Conservation (phyloP, 805 yeast genomes). For the Ogataea sp. region DNA sequence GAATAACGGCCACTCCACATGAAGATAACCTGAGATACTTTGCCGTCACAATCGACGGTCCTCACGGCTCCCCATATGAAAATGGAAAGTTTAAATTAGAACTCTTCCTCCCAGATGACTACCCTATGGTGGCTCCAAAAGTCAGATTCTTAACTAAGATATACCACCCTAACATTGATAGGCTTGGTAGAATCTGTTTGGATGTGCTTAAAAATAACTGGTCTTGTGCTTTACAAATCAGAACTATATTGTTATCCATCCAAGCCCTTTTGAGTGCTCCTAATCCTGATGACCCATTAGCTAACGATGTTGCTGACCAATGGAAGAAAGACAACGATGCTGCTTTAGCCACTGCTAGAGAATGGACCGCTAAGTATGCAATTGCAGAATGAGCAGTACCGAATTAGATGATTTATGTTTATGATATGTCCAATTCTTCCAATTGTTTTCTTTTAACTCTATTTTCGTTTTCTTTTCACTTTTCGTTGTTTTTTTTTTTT, state of each 20-base stretch:
- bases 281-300: constrained; percentile 96
- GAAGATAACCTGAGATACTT: constrained; percentile 92
- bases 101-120: constrained; percentile 88
- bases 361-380: constrained; percentile 45
- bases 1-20: constrained; percentile 87
- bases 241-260: constrained; percentile 83
- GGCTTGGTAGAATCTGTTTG: constrained; percentile 89
- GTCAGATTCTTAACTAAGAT: constrained; percentile 89
- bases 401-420: too few species aligned
- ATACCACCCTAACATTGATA: constrained; percentile 94
- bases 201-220: constrained; percentile 93
- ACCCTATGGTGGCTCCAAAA: constrained; percentile 97
- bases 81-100: constrained; percentile 73
- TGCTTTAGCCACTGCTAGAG: constrained; percentile 75
- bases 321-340: constrained; percentile 82
- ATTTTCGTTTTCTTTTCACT: not conserved
- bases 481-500: not conserved
- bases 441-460: not conserved
- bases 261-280: constrained; percentile 95
- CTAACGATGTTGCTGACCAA: constrained; percentile 94
- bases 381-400: not conserved
- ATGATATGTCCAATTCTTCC: too few species aligned
- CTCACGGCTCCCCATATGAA: constrained; percentile 86
- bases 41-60: constrained; percentile 88
- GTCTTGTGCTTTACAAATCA: constrained; percentile 95